Conservation (phyloP, 2,329 filamentous ascomycete genomes). For the Aspergillus aculeatinus region DNA sequence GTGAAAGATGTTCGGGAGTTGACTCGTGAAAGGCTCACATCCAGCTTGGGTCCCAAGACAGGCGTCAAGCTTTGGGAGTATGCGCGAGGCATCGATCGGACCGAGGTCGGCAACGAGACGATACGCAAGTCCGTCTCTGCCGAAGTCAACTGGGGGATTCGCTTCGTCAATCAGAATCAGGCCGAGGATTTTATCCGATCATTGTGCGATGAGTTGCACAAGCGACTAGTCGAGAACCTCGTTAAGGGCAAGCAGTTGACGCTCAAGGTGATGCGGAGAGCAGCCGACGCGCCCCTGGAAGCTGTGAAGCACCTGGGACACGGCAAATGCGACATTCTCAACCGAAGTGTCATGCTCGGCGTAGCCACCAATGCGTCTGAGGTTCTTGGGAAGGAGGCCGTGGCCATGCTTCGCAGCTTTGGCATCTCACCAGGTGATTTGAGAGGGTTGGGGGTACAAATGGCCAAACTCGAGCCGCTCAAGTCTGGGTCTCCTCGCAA, state of each 20-base stretch:
- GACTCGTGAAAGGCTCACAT: slow-evolving; percentile 72
- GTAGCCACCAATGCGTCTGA: slow-evolving; percentile 76
- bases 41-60: slow-evolving; percentile 82
- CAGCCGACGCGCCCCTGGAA: slow-evolving; percentile 82
- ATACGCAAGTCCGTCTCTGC: slow-evolving; percentile 92
- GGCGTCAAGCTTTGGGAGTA: slow-evolving; percentile 90
- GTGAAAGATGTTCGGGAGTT: slow-evolving; percentile 80
- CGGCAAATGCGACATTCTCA: slow-evolving; percentile 91
- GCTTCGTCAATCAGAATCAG: slow-evolving; percentile 88
- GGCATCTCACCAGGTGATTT: slow-evolving; percentile 87
- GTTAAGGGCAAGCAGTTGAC: slow-evolving; percentile 87
- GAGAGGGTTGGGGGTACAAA: slow-evolving; percentile 86
- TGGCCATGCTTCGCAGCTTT: slow-evolving; percentile 79
- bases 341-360: slow-evolving; percentile 79
- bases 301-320: slow-evolving; percentile 92
- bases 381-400: slow-evolving; percentile 73
- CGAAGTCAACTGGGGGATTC: slow-evolving; percentile 97
- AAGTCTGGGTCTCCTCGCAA: slow-evolving; percentile 56
- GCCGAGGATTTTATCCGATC: slow-evolving; percentile 88
- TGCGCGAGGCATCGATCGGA: slow-evolving; percentile 78
- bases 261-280: slow-evolving; percentile 90
- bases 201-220: slow-evolving; percentile 80
- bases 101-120: slow-evolving; percentile 81
- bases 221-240: slow-evolving; percentile 74
- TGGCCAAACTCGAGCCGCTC: slow-evolving; percentile 85